A percentile compares a stretch with the other conserved stretches of the same genome.
Evolutionary conservation across 441 rosid genomes (phyloP).

Genomic region (Pelargonium australe): DNA sequence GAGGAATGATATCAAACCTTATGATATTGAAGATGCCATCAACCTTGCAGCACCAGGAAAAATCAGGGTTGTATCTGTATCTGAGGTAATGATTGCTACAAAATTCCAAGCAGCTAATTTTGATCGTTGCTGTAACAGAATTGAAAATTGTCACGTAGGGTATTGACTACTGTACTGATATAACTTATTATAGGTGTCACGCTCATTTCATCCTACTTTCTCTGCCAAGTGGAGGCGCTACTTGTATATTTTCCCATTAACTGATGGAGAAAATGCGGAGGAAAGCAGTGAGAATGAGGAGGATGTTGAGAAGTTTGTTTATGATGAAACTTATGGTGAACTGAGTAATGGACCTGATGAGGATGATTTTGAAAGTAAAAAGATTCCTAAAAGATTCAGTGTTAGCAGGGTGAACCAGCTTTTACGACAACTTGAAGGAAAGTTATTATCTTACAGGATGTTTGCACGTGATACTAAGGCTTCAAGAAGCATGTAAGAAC

Average conservation of each 20-base stretch:
- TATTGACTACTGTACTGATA: conserved; percentile 3
- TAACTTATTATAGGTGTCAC: conserved; percentile 57
- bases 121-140: conserved; percentile 5
- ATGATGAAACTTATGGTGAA: neutral
- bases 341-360: conserved; percentile 14
- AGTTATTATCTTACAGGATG: conserved; percentile 66
- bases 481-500: conserved; percentile 79
- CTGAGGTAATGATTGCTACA: conserved; percentile 42
- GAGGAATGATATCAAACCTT: conserved; percentile 65
- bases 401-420: conserved; percentile 65
- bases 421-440: conserved; percentile 74
- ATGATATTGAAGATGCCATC: conserved; percentile 57
- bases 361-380: conserved; percentile 33
- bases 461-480: conserved; percentile 98
- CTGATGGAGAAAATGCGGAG: conserved; percentile 38
- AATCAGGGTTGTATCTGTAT: conserved; percentile 60
- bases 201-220: conserved; percentile 88
- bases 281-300: conserved; percentile 28
- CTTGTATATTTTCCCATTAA: conserved; percentile 77
- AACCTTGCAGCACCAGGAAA: conserved; percentile 62
- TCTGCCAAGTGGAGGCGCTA: conserved; percentile 96
- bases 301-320: conserved; percentile 21
- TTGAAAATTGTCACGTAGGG: neutral
- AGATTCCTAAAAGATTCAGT: conserved; percentile 48
- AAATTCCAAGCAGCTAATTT: neutral